Evolutionary conservation across 2,329 filamentous ascomycete species (phyloP).

Genomic region (Aspergillus sp.): DNA sequence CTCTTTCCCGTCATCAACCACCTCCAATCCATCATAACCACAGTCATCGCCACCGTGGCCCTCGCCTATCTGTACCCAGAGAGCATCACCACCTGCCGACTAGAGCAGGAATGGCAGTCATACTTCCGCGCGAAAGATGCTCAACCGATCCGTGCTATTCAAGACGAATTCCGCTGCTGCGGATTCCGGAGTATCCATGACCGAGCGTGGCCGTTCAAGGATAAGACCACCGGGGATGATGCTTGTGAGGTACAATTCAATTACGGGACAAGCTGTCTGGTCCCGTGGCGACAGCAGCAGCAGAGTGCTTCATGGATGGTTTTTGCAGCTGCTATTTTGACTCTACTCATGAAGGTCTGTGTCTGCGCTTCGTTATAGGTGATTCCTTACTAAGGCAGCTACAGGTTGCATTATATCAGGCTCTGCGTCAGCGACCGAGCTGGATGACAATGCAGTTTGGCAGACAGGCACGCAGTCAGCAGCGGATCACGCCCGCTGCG

Average conservation of each 20-base stretch:
- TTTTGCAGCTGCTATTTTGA: conserved; percentile 27
- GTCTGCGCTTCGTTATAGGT: neutral
- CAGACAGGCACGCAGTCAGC: conserved; percentile 7
- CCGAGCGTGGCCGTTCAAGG: conserved; percentile 43
- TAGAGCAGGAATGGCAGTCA: conserved; percentile 34
- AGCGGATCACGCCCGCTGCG: conserved; percentile 13
- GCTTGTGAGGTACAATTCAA: conserved; percentile 36
- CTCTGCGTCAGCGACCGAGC: conserved; percentile 1
- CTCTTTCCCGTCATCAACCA: conserved; percentile 18
- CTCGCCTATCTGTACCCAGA: conserved; percentile 32
- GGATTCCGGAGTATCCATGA: conserved; percentile 39
- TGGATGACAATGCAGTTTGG: conserved; percentile 12
- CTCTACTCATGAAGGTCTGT: conserved; percentile 26
- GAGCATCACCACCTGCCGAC: conserved; percentile 28
- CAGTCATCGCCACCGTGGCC: conserved; percentile 32
- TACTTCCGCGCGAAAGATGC: conserved; percentile 35
- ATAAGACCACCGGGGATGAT: conserved; percentile 28
- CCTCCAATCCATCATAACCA: conserved; percentile 29
- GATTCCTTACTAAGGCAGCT: neutral
- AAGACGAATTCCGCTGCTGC: conserved; percentile 37
- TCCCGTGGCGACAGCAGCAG: conserved; percentile 32
- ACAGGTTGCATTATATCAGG: conserved; percentile 10
- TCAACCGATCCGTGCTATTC: conserved; percentile 34
- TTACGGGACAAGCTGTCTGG: conserved; percentile 33
- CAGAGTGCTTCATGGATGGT: conserved; percentile 30